These are phyloP conservation scores for Cladosporium cucumerinum DNA, from an alignment of 2,329 filamentous ascomycete species.

Conservation along the genomic window DNA sequence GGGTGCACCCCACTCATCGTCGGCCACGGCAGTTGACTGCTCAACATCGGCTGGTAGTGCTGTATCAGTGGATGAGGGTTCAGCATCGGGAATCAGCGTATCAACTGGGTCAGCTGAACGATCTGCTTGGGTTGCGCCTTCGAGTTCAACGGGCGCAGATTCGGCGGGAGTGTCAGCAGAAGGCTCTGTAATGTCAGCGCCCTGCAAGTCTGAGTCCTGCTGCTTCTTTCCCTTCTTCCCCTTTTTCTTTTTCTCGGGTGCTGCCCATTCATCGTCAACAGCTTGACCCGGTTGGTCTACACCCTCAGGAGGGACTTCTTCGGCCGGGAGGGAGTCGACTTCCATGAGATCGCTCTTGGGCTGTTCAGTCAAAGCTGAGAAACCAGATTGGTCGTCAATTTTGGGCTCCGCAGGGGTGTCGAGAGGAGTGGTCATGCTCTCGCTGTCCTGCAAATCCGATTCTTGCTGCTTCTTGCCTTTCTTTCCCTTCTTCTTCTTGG, in stretches of 20 bases:
- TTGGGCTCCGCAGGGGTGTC: background rate
- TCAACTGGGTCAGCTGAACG: background rate
- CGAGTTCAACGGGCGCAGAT: background rate
- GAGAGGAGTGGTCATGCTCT: background rate
- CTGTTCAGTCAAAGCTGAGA: constrained; percentile 13
- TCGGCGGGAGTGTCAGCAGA: background rate
- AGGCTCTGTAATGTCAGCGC: background rate
- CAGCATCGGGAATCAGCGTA: background rate
- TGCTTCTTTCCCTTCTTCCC: constrained; percentile 33
- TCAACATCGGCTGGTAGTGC: background rate
- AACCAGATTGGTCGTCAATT: constrained; percentile 5
- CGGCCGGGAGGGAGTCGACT: constrained; percentile 5
- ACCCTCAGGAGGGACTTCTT: constrained; percentile 17
- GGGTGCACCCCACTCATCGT: constrained; percentile 18
- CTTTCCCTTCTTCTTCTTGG: constrained; percentile 30
- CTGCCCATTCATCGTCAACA: constrained; percentile 21
- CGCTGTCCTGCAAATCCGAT: background rate
- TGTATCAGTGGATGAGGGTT: background rate
- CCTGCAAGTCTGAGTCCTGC: constrained; percentile 2
- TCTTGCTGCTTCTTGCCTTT: constrained; percentile 26
- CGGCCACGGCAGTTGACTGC: background rate
- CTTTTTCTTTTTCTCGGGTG: constrained; percentile 28
- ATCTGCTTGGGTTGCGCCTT: background rate
- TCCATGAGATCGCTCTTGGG: background rate
- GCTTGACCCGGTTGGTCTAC: constrained; percentile 13